Evolutionary conservation across 768 basidiomycete genomes (phyloP).

Genomic region (Nidularia pulvinata): DNA sequence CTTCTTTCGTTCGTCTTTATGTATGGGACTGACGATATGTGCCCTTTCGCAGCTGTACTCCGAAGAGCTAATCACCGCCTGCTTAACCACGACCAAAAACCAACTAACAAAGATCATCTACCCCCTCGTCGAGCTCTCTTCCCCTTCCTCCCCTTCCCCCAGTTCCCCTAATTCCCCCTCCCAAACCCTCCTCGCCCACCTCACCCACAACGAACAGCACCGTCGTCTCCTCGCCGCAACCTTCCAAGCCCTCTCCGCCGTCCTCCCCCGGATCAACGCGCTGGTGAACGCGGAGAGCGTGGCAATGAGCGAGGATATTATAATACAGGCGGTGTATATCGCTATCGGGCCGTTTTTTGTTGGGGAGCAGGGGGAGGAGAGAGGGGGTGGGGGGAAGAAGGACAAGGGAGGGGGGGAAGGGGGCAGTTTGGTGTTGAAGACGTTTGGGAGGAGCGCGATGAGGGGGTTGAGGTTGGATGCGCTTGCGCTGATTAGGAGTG

Average conservation of each 20-base stretch:
- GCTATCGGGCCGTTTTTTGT: constrained; percentile 95
- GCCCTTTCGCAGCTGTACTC: constrained; percentile 73
- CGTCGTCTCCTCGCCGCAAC: constrained; percentile 62
- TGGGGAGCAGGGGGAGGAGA: constrained; percentile 60
- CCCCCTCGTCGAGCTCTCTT: constrained; percentile 79
- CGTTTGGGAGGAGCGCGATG: constrained; percentile 79
- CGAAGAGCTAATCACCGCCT: constrained; percentile 86
- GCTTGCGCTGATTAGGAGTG: constrained; percentile 81
- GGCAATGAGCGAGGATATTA: constrained; percentile 87
- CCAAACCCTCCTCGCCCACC: constrained; percentile 38
- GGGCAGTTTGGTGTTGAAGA: constrained; percentile 50
- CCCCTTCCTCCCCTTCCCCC: constrained; percentile 30
- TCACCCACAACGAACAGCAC: constrained; percentile 32
- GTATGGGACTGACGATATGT: constrained; percentile 1
- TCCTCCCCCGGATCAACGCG: constrained; percentile 73
- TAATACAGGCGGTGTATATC: constrained; percentile 92
- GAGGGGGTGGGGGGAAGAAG: constrained; percentile 41
- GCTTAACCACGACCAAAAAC: constrained; percentile 77
- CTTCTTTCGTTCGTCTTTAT: not conserved
- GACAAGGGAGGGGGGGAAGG: constrained; percentile 52
- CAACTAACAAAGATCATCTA: constrained; percentile 80
- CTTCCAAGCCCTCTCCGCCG: constrained; percentile 70
- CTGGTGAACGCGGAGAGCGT: constrained; percentile 73
- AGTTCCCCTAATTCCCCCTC: constrained; percentile 31
- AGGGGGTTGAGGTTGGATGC: constrained; percentile 81